Percentiles rank a stretch among this genome's conserved stretches.
phyloP scores from a whole-genome alignment of 257 asterid species.

The Nemophila menziesii region DNA sequence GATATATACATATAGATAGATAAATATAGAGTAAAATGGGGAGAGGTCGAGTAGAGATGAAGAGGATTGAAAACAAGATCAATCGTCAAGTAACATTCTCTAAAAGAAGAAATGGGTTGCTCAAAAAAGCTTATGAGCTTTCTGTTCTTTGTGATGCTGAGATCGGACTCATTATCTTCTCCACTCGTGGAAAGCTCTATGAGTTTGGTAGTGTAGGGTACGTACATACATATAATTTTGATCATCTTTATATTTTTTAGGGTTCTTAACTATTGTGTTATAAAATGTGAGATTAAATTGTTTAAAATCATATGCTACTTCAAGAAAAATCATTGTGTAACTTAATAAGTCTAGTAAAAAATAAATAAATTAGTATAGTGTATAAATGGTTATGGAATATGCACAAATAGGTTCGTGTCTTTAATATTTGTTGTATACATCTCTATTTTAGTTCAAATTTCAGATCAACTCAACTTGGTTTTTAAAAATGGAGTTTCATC shows the following conservation, averaged over 20 bases:
- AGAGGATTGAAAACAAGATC: slow-evolving; percentile 91
- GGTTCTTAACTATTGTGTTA: neutral
- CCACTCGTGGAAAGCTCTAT: slow-evolving; percentile 83
- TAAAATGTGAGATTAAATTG: no score
- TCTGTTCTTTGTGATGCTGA: slow-evolving; percentile 97
- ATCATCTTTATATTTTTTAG: neutral
- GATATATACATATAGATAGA: neutral
- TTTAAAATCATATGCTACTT: no score
- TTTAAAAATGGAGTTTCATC: neutral
- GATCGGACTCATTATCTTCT: slow-evolving; percentile 93
- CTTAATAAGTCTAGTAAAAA: no score
- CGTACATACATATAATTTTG: neutral
- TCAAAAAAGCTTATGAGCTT: slow-evolving; percentile 90
- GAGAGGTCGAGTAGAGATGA: slow-evolving; percentile 90
- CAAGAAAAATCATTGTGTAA: no score
- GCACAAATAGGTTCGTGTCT: neutral
- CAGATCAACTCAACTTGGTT: neutral
- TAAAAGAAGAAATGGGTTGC: slow-evolving; percentile 83
- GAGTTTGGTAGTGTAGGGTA: slow-evolving; percentile 79
- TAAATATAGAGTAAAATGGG: slow-evolving; percentile 39
- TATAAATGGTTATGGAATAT: no score
- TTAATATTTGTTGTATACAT: no score
- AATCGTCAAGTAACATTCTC: slow-evolving; percentile 94
- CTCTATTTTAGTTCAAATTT: neutral
- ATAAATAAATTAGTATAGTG: no score